phyloP scores from a whole-genome alignment of 164 flowering plant species.

The Vitis vinifera region DNA sequence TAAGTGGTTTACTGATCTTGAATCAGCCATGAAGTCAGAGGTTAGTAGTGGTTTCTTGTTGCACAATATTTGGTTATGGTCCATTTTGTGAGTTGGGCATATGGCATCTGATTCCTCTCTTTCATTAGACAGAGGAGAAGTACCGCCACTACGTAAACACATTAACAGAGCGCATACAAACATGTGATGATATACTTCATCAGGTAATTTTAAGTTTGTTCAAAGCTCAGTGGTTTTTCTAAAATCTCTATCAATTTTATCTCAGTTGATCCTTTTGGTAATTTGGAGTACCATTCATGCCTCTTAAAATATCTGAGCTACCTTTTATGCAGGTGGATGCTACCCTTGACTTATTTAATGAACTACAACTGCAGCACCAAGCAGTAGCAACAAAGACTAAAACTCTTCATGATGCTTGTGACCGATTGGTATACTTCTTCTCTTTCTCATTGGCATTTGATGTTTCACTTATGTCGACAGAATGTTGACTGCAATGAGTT shows the following conservation, averaged over 20 bases:
- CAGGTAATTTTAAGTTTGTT: slow-evolving; percentile 42
- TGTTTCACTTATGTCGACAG: background rate
- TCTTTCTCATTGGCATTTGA: background rate
- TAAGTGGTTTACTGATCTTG: slow-evolving; percentile 96
- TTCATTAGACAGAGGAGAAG: slow-evolving; percentile 87
- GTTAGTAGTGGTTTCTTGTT: slow-evolving; percentile 38
- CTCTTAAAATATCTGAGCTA: slow-evolving; percentile 10
- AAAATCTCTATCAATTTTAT: background rate
- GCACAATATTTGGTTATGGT: background rate
- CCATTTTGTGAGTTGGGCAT: background rate
- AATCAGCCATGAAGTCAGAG: slow-evolving; percentile 96
- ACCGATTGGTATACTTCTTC: slow-evolving; percentile 61
- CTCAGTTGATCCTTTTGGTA: background rate
- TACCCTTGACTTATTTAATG: slow-evolving; percentile 81
- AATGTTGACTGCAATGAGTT: background rate
- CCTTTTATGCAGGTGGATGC: slow-evolving; percentile 77
- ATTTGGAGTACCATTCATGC: background rate
- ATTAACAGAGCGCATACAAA: slow-evolving; percentile 77
- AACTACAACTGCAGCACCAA: slow-evolving; percentile 88
- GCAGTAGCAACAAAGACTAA: slow-evolving; percentile 94
- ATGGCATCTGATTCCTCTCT: slow-evolving; percentile 21
- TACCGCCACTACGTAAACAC: slow-evolving; percentile 87
- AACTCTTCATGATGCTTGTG: slow-evolving; percentile 99
- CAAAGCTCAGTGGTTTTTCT: background rate
- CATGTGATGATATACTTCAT: slow-evolving; percentile 82